Evolutionary conservation across 306 rosid genomes (phyloP).

Genomic region (Quillaja saponaria): DNA sequence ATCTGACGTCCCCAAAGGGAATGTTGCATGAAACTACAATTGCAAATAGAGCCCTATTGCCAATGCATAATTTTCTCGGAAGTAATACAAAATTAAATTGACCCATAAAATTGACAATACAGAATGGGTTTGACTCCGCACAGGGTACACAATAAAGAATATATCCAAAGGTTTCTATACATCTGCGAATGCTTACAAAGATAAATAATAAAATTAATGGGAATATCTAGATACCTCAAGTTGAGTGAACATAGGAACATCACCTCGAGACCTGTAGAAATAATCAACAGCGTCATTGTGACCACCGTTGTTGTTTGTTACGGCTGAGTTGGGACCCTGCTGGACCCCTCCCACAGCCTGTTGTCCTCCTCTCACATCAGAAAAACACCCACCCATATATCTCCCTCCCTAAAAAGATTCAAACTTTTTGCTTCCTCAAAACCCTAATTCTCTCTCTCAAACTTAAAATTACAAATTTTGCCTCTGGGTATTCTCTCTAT

Average conservation of each 20-base stretch:
- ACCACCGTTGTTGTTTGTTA: not conserved
- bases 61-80: too few species aligned
- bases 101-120: too few species aligned
- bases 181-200: too few species aligned
- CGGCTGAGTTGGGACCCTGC: constrained; percentile 7
- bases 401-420: not conserved
- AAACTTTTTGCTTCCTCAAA: too few species aligned
- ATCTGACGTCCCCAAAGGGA: too few species aligned
- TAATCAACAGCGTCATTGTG: constrained; percentile 71
- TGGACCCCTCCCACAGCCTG: constrained; percentile 54
- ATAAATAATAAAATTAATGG: too few species aligned
- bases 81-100: too few species aligned
- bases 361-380: constrained; percentile 64
- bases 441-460: not conserved
- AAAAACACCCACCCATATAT: constrained; percentile 70
- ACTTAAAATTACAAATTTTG: too few species aligned
- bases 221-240: constrained; percentile 44
- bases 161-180: not conserved
- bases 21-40: too few species aligned
- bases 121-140: too few species aligned
- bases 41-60: too few species aligned
- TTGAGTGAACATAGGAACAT: constrained; percentile 38
- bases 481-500: not conserved
- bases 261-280: constrained; percentile 57
- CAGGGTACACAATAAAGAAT: not conserved